These are phyloP conservation scores for Echeveria elegans DNA, from an alignment of 164 flowering plant species.

Conservation along the genomic window DNA sequence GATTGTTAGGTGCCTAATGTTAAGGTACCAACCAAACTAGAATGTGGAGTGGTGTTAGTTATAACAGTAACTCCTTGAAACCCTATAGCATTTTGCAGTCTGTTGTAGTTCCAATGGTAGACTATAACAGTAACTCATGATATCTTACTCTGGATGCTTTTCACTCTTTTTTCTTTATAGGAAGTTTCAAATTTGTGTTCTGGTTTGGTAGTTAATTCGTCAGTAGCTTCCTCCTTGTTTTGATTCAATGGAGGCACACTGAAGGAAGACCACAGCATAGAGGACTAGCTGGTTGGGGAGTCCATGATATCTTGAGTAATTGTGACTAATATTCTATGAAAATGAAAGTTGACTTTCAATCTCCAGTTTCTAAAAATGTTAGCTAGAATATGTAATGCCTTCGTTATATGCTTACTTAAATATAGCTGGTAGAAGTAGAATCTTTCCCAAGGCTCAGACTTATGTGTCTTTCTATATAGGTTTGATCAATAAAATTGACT, in stretches of 20 bases:
- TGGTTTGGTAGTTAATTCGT: no score
- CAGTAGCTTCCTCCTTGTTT: not conserved
- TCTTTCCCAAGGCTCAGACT: not conserved
- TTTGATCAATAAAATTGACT: not conserved
- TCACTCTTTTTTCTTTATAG: no score
- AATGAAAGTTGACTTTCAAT: no score
- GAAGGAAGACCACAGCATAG: no score
- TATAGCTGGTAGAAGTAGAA: constrained; percentile 1
- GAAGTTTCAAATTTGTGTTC: no score
- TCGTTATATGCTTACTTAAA: not conserved
- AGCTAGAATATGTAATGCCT: not conserved
- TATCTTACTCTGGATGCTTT: no score
- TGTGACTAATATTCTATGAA: no score
- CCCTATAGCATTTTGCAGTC: not conserved
- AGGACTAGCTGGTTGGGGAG: no score
- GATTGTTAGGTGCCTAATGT: not conserved
- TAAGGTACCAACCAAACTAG: not conserved
- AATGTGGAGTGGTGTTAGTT: no score
- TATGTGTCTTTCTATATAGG: not conserved
- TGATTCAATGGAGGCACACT: not conserved
- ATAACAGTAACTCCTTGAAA: not conserved
- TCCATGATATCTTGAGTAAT: no score
- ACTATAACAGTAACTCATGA: no score
- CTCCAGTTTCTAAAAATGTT: not conserved
- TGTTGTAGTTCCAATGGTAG: not conserved